A percentile compares a stretch with the other conserved stretches of the same genome.
Conservation (phyloP, 2,329 filamentous ascomycete species). For the Ophiognomonia clavigignenti-juglandacearum region DNA sequence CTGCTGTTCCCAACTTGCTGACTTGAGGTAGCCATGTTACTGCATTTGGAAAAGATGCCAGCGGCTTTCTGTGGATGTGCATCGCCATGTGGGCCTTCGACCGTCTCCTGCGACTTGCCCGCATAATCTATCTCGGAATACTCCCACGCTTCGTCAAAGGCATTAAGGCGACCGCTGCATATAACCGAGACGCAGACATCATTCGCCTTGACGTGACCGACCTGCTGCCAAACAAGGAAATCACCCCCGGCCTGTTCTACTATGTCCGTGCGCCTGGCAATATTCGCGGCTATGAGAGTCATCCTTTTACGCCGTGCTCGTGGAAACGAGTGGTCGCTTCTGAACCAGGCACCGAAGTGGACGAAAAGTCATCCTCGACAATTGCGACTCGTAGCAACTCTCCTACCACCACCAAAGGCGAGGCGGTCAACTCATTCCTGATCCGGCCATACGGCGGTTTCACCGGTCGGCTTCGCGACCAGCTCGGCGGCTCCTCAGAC, state of each 20-base stretch:
- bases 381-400: neutral
- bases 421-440: constrained; percentile 2
- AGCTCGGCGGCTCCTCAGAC: no score
- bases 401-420: neutral
- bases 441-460: constrained; percentile 1
- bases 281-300: no score
- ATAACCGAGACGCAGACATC: neutral
- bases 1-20: no score
- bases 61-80: neutral
- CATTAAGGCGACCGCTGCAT: neutral
- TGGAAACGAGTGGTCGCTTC: no score
- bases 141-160: neutral
- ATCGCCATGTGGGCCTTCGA: constrained; percentile 5
- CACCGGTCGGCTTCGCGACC: neutral
- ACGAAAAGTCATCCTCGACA: neutral
- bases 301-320: no score
- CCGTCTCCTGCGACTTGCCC: neutral
- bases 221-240: no score
- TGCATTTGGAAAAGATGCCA: neutral
- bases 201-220: no score
- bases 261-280: no score
- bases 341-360: neutral
- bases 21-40: neutral
- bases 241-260: no score
- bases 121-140: neutral